Evolutionary conservation across 2,329 filamentous ascomycete genomes (phyloP), one percentile per base, ranked within the genome.

Genomic region (Xylaria hypoxylon): DNA sequence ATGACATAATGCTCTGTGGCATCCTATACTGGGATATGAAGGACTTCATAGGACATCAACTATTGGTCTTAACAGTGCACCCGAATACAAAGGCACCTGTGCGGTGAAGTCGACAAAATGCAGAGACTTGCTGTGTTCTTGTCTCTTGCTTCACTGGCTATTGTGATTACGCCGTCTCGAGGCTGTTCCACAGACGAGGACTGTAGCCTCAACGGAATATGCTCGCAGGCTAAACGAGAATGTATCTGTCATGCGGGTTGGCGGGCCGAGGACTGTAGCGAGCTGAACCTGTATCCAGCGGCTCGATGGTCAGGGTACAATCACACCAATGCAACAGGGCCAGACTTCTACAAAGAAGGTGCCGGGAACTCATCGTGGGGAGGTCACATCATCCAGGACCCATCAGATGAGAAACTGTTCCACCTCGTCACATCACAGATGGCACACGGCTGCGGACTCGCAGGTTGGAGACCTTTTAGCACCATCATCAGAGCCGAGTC

Each of bases 351-450:
- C 50, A 71, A 68, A 63, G 56, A 65, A 33, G 68, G 71, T 10
- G 74, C 71, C 1, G 72, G 74, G 3, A 82, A 80, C 53, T 83
- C 83, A 0, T 84, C 82, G 0, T 85, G 83, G 84, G 81, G 83
- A 15, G 81, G 80, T 0, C 78, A 79, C 13, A 82, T 85, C 38
- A 59, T 85, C 0, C 81, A 80, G 44, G 84, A 85, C 56, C 80
- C 74, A 0, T 17, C 70, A 0, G 76, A 84, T 15, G 67, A 68
- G 0, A 59, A 62, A 0, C 73, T 83, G 0, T 83, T 84, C 56
- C 83, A 85, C 58, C 78, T 85, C 0, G 75, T 85, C 50, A 77
- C 78, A 1, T 80, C 82, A 0, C 81, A 85, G 55, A 83, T 85
- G 63, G 75, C 77, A 0, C 76, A 80, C 57, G 81, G 80, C 6